Percentiles rank a stretch among this genome's conserved stretches.
Evolutionary conservation across 176 grass and related monocot species (phyloP).

Genomic region (Themeda triandra): DNA sequence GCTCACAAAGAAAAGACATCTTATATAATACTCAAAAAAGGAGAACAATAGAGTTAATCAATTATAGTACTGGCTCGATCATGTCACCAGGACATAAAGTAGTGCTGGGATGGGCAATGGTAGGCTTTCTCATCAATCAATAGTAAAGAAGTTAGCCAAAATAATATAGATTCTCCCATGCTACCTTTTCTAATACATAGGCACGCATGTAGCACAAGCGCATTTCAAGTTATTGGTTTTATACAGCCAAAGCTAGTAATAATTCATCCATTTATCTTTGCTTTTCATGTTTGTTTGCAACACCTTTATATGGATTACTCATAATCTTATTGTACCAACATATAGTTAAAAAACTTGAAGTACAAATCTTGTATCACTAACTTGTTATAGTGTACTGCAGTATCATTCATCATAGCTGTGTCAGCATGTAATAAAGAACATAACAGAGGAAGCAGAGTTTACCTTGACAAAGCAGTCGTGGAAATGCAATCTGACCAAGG

Average conservation of each 20-base stretch:
- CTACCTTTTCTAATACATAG: constrained; percentile 9
- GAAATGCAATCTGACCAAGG: constrained; percentile 67
- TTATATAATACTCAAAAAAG: not conserved
- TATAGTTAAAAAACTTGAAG: not conserved
- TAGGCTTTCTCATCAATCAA: constrained; percentile 24
- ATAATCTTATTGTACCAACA: constrained; percentile 8
- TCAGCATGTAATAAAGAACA: not conserved
- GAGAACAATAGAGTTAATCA: not conserved
- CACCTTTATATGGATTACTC: not conserved
- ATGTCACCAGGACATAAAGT: constrained; percentile 23
- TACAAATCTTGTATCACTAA: not conserved
- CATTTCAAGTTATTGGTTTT: not conserved
- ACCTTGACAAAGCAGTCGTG: constrained; percentile 70
- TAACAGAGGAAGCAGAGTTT: constrained; percentile 7
- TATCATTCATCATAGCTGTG: not conserved
- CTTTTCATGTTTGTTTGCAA: not conserved
- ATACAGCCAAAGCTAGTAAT: not conserved
- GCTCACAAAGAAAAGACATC: not conserved
- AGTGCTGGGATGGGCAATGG: constrained; percentile 25
- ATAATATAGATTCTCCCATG: constrained; percentile 13
- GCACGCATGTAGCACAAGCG: not conserved
- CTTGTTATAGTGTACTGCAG: not conserved
- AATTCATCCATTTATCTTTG: not conserved
- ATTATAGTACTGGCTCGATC: constrained; percentile 31
- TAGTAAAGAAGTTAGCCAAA: not conserved